Evolutionary conservation across 139 green algal species (phyloP).

Genomic region (Nannochloris sp.): DNA sequence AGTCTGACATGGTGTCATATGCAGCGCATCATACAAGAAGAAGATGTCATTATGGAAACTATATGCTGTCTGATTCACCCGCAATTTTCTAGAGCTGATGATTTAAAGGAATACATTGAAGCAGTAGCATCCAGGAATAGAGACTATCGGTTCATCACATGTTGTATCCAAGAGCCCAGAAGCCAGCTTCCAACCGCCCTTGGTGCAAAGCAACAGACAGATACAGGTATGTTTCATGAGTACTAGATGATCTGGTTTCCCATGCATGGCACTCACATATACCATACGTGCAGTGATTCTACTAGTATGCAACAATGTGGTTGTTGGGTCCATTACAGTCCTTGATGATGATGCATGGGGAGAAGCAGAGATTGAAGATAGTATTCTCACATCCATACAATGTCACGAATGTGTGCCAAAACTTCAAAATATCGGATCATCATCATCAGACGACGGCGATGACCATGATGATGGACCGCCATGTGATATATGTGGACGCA

Average conservation of each 20-base stretch:
- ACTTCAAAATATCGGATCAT: background rate
- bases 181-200: too few species aligned
- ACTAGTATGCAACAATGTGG: background rate
- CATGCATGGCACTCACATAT: background rate
- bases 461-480: background rate
- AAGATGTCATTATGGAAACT: background rate
- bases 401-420: background rate
- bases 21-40: background rate
- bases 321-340: background rate
- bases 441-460: background rate
- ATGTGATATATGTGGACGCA: background rate
- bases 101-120: background rate
- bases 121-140: background rate
- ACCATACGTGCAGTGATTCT: background rate
- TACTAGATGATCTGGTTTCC: too few species aligned
- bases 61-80: background rate
- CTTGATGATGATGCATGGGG: conserved; percentile 1
- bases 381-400: background rate
- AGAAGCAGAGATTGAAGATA: background rate
- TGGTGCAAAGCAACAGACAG: too few species aligned
- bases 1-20: background rate
- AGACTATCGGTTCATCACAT: background rate
- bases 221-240: too few species aligned
- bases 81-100: background rate
- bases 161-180: too few species aligned